Base-by-base conservation (phyloP, 805 yeast genomes). In the Zygosaccharomyces bailii region DNA sequence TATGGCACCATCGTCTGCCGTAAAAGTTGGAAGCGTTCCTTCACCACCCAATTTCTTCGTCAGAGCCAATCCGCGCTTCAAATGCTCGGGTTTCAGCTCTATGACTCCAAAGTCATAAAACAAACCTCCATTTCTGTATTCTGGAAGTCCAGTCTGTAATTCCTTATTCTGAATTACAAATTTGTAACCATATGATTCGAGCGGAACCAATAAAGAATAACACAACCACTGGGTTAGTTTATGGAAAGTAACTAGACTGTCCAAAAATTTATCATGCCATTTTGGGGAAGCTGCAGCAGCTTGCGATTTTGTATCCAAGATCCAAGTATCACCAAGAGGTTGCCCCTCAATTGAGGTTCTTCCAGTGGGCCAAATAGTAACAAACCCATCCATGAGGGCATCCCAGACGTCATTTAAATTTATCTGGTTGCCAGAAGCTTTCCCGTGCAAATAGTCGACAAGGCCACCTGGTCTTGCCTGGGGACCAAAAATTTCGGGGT, bases 181-280 rank as follows among this genome's bases (percentile, higher is more conserved):
- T 27, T 52, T 50, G 43, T 70, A 61, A 3, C 79, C 81, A 46
- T 61, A 73, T 13, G 65, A 60, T 40, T 66, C 68, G 36, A 81
- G 62, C 5, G 84, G 85, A 10, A 72, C 70, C 14, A 80, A 56
- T 40, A 80, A 59, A 1, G 86, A 80, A 56, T 80, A 80, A 16
- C 83, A 74, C 7, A 80, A 65, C 86, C 86, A 80, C 59, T 80
- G 86, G 0, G 84, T 78, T 30, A 81, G 66, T 47, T 81, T 80
- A 53, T 80, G 86, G 61, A 80, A 80, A 2, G 85, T 80, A 13
- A 78, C 78, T 37, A 80, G 72, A 34, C 65, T 64, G 13, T 66
- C 62, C 50, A 66, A 50, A 13, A 25, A 36, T 2, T 44, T 34
- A 30, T 69, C 74, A n/a, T 51, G 42, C 25, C 44, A 34, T 14